Percentiles rank a stretch among this genome's conserved stretches.
phyloP scores from a whole-genome alignment of 164 flowering plant genomes.

The Saururus chinensis region DNA sequence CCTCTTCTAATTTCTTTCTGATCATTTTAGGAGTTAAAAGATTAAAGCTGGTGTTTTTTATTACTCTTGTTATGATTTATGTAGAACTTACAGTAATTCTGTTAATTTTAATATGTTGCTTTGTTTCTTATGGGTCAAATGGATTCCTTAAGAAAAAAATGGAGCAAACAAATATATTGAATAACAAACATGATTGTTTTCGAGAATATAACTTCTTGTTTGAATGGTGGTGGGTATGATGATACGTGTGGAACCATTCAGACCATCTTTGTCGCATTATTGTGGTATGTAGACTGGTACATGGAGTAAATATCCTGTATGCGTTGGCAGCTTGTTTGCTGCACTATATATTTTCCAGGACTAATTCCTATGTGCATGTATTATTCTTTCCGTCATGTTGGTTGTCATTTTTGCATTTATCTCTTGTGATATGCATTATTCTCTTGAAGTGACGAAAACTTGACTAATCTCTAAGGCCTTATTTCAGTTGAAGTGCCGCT shows the following conservation, averaged over 20 bases:
- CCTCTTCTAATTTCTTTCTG: no score
- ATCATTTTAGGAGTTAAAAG: no score
- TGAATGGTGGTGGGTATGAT: not conserved
- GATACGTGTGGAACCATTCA: not conserved
- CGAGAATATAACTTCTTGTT: not conserved
- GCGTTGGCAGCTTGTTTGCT: not conserved
- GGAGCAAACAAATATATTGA: no score
- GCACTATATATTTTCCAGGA: no score
- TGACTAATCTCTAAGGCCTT: not conserved
- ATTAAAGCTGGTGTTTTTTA: no score
- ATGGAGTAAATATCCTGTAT: not conserved
- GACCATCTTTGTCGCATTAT: not conserved
- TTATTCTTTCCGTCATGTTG: not conserved
- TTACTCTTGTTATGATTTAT: no score
- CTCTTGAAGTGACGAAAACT: no score
- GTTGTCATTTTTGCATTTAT: not conserved
- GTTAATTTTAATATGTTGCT: no score
- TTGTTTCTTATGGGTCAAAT: not conserved
- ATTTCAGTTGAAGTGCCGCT: slow-evolving; percentile 2
- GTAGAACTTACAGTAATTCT: no score
- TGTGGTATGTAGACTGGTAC: not conserved
- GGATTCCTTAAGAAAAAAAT: not conserved
- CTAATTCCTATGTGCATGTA: not conserved
- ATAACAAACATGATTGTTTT: not conserved
- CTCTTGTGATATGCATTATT: not conserved